Conservation (phyloP, 192 early-diverging fungal genomes). For the Umbelopsis vinacea region DNA sequence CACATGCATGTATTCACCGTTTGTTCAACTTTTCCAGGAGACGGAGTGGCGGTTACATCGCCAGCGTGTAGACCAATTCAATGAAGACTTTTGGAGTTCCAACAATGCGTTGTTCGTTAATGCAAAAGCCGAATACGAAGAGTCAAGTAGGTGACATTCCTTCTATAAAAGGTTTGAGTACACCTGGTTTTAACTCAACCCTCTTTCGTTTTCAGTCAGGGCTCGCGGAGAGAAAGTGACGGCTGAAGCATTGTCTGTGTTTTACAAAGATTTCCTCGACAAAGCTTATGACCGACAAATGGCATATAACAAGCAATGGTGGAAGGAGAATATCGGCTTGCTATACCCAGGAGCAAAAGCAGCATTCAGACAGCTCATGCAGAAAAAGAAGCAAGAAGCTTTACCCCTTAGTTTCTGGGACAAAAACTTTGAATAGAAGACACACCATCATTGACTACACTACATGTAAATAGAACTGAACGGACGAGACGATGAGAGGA, state of each 20-base stretch:
- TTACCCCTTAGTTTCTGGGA: constrained; percentile 40
- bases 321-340: constrained; percentile 53
- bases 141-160: constrained; percentile 39
- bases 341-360: constrained; percentile 56
- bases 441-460: not conserved
- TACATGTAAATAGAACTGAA: constrained; percentile 8
- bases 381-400: constrained; percentile 17
- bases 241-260: constrained; percentile 55
- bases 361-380: constrained; percentile 28
- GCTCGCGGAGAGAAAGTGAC: constrained; percentile 47
- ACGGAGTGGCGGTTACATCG: constrained; percentile 46
- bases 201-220: constrained; percentile 34
- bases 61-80: constrained; percentile 54
- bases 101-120: constrained; percentile 57
- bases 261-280: constrained; percentile 64
- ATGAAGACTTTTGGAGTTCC: constrained; percentile 59
- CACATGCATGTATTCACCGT: not conserved
- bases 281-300: constrained; percentile 61
- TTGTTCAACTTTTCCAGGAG: constrained; percentile 33
- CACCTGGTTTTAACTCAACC: not conserved
- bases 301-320: constrained; percentile 63
- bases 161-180: not conserved
- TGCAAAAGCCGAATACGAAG: constrained; percentile 57
- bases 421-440: constrained; percentile 43
- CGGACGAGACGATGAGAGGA: not conserved